Evolutionary conservation across 2,329 filamentous ascomycete species (phyloP).

Genomic region (Ceratocystis eucalypticola): DNA sequence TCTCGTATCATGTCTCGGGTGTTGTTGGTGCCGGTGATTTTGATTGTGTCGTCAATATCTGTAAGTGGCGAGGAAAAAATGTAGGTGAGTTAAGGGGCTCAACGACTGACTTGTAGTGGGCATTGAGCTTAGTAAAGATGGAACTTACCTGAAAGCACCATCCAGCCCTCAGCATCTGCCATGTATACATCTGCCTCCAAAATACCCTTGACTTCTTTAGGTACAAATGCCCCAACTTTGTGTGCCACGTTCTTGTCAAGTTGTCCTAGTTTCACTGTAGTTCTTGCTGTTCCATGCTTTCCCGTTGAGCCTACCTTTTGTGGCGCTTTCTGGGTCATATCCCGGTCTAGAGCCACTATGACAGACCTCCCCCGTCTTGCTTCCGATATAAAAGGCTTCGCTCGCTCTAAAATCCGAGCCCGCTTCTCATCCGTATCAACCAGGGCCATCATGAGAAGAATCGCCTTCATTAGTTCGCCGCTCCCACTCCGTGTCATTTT

Average conservation of each 20-base stretch:
- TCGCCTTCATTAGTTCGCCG: conserved; percentile 52
- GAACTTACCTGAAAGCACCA: conserved; percentile 54
- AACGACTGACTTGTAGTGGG: not conserved
- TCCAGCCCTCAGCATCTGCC: conserved; percentile 67
- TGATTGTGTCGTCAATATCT: conserved; percentile 95
- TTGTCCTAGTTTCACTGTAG: conserved; percentile 41
- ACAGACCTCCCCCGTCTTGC: conserved; percentile 58
- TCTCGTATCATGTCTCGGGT: conserved; percentile 67
- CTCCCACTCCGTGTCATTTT: conserved; percentile 40
- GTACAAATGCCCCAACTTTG: conserved; percentile 38
- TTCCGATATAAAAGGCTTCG: conserved; percentile 66
- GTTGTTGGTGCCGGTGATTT: conserved; percentile 70
- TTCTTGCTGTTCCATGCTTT: conserved; percentile 56
- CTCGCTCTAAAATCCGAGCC: conserved; percentile 48
- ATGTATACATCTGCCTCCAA: conserved; percentile 57
- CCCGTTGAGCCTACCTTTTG: conserved; percentile 55
- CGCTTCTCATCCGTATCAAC: conserved; percentile 45
- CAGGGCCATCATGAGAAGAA: conserved; percentile 57
- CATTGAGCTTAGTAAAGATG: not conserved
- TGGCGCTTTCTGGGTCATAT: not conserved
- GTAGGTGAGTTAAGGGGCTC: conserved; percentile 18
- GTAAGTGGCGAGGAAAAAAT: not conserved
- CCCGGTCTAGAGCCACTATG: conserved; percentile 2
- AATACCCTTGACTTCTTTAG: conserved; percentile 39
- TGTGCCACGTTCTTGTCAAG: conserved; percentile 32